A percentile compares a stretch with the other conserved stretches of the same genome.
Evolutionary conservation across 1,284 basidiomycete species (phyloP).

Genomic region (Pseudozyma tsukubaensis): DNA sequence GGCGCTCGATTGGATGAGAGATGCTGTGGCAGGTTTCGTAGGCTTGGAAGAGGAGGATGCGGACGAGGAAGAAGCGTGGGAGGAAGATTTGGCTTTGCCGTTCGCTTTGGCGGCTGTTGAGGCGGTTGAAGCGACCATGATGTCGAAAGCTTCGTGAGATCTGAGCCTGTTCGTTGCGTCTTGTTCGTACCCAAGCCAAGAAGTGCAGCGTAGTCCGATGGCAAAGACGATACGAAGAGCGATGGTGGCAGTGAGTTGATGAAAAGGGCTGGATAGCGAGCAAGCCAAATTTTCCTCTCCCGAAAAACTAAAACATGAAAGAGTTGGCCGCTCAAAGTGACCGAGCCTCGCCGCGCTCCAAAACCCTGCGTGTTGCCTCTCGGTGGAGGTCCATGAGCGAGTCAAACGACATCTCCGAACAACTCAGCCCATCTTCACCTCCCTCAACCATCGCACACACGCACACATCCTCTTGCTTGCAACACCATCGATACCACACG

Average conservation of each 20-base stretch:
- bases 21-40: not conserved
- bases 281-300: too few species aligned
- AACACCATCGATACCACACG: not conserved
- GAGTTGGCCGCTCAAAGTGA: too few species aligned
- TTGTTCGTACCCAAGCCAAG: too few species aligned
- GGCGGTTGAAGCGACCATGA: slow-evolving; percentile 14
- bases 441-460: not conserved
- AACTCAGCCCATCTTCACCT: slow-evolving; percentile 3
- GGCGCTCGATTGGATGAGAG: slow-evolving; percentile 17
- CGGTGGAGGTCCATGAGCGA: not conserved
- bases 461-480: too few species aligned
- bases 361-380: not conserved
- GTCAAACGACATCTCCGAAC: slow-evolving; percentile 3
- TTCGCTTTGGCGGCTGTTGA: not conserved
- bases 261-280: too few species aligned
- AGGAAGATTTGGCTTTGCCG: slow-evolving; percentile 13
- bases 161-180: not conserved
- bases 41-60: slow-evolving; percentile 7
- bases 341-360: too few species aligned
- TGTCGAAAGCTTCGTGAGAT: not conserved
- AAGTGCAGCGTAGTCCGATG: not conserved
- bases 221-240: not conserved
- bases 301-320: too few species aligned
- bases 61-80: slow-evolving; percentile 10
- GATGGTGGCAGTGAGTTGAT: too few species aligned